These are phyloP conservation scores for Pyrenula massariospora DNA, from an alignment of 495 filamentous ascomycete species.

Conservation along the genomic window DNA sequence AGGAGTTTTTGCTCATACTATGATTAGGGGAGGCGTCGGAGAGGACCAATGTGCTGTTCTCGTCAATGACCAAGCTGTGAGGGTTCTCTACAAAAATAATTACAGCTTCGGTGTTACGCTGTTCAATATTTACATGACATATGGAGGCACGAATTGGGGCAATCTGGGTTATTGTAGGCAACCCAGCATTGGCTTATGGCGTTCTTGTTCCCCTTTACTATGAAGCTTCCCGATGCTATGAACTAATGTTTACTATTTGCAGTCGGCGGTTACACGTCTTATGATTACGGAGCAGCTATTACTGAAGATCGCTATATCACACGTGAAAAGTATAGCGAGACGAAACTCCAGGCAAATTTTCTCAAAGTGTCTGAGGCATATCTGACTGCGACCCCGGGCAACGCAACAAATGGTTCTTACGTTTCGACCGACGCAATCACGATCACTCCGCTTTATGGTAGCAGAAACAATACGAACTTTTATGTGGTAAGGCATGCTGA, in stretches of 20 bases:
- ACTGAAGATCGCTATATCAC: conserved; percentile 44
- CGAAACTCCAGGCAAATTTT: conserved; percentile 46
- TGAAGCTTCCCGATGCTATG: too few relatives aligned
- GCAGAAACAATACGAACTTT: conserved; percentile 36
- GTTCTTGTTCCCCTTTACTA: conserved; percentile 12
- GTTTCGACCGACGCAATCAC: conserved; percentile 46
- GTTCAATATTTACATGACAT: conserved; percentile 63
- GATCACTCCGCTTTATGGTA: conserved; percentile 43
- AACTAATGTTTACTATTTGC: conserved; percentile 9
- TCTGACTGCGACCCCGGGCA: conserved; percentile 38
- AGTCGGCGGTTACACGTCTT: conserved; percentile 36
- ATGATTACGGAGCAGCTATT: conserved; percentile 50
- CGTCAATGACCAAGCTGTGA: conserved; percentile 57
- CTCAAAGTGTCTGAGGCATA: conserved; percentile 43
- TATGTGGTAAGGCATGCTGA: conserved; percentile 34
- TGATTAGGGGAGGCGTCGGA: conserved; percentile 47
- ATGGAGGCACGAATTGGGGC: conserved; percentile 49
- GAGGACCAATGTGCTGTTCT: conserved; percentile 52
- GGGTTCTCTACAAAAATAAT: conserved; percentile 75
- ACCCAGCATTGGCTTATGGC: conserved; percentile 6
- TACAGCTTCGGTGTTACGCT: conserved; percentile 50
- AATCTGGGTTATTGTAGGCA: conserved; percentile 52
- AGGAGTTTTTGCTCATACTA: not conserved
- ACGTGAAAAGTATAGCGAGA: conserved; percentile 47
- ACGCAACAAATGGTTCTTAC: conserved; percentile 27